Evolutionary conservation across 495 filamentous ascomycete species (phyloP).

Genomic region (Gamarada debralockiae): DNA sequence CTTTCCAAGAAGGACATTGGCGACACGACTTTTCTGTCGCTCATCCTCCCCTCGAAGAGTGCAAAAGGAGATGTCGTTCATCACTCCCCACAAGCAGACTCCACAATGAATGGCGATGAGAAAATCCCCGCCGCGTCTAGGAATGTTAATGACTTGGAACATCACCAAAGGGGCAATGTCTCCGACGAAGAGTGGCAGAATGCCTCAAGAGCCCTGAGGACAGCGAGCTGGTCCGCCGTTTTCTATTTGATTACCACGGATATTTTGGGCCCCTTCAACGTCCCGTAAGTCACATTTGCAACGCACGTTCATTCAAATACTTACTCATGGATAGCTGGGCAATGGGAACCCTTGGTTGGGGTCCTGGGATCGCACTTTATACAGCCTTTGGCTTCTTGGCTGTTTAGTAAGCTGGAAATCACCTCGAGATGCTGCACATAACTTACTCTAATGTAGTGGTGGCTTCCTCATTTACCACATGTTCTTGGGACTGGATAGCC

Average conservation of each 20-base stretch:
- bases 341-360: neutral
- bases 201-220: neutral
- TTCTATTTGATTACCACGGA: neutral
- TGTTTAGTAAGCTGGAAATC: neutral
- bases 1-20: neutral
- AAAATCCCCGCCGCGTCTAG: neutral
- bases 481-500: conserved; percentile 38
- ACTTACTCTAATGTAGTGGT: too few relatives aligned
- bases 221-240: neutral
- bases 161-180: neutral
- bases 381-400: neutral
- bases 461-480: neutral
- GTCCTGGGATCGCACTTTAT: neutral
- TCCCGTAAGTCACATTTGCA: neutral
- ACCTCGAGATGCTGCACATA: too few relatives aligned
- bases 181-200: neutral
- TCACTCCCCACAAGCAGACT: neutral
- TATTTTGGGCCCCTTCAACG: neutral
- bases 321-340: neutral
- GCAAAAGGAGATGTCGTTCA: neutral
- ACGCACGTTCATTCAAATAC: neutral
- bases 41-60: neutral
- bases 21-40: neutral
- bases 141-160: too few relatives aligned
- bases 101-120: neutral